These are phyloP conservation scores for Aurantiochytrium sp. DNA, from an alignment of 108 stramenopile genomes.

Conservation along the genomic window DNA sequence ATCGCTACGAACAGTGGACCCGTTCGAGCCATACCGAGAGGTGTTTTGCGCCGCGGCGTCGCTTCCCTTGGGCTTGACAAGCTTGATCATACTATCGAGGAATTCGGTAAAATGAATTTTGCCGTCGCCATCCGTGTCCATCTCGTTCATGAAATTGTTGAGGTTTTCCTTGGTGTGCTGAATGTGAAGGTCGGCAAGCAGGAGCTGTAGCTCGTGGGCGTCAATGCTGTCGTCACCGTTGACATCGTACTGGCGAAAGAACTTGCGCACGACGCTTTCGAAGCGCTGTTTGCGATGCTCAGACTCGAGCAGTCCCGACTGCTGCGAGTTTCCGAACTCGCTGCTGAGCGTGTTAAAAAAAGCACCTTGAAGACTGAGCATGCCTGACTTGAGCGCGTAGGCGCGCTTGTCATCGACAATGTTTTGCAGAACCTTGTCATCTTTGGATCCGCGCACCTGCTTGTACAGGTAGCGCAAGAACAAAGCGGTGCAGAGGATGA, in stretches of 20 bases:
- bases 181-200: constrained; percentile 77
- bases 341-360: background rate
- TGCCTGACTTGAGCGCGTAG: background rate
- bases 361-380: constrained; percentile 15
- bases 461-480: background rate
- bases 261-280: constrained; percentile 52
- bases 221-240: constrained; percentile 61
- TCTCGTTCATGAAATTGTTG: constrained; percentile 46
- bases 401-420: background rate
- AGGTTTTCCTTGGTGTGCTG: constrained; percentile 43
- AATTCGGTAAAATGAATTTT: constrained; percentile 76
- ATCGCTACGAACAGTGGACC: background rate
- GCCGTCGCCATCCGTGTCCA: constrained; percentile 64
- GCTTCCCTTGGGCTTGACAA: constrained; percentile 39
- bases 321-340: constrained; percentile 25
- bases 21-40: background rate
- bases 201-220: constrained; percentile 56
- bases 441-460: background rate
- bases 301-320: constrained; percentile 40
- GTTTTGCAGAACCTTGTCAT: background rate
- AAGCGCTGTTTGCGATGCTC: constrained; percentile 53
- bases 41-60: background rate
- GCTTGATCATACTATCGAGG: constrained; percentile 64
- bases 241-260: constrained; percentile 72
- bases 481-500: background rate